phyloP scores from a whole-genome alignment of 371 early-diverging fungal species.

The Umbelopsis sp. region DNA sequence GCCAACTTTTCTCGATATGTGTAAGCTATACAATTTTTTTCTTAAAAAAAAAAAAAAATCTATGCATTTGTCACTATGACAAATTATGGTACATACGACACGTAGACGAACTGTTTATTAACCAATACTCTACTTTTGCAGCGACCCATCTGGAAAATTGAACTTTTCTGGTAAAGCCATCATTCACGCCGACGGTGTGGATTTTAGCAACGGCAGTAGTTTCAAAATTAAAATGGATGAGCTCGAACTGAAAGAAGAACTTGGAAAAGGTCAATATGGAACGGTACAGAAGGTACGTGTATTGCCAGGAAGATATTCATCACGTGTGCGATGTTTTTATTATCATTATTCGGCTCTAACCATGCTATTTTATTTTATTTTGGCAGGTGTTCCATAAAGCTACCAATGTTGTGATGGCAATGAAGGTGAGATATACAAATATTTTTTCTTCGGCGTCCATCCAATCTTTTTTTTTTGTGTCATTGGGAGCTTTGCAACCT shows the following conservation, averaged over 20 bases:
- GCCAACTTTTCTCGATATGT: slow-evolving; percentile 74
- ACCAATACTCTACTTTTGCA: slow-evolving; percentile 26
- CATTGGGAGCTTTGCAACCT: no score
- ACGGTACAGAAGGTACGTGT: slow-evolving; percentile 78
- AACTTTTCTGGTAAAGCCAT: slow-evolving; percentile 93
- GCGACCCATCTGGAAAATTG: slow-evolving; percentile 87
- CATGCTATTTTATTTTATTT: background rate
- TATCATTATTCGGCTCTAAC: background rate
- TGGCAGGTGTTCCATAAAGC: slow-evolving; percentile 74
- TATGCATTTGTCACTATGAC: no score
- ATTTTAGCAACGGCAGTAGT: slow-evolving; percentile 86
- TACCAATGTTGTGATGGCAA: slow-evolving; percentile 92
- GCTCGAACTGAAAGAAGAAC: slow-evolving; percentile 73
- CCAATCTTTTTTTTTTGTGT: background rate
- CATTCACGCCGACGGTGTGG: slow-evolving; percentile 87
- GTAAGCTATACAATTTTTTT: slow-evolving; percentile 39
- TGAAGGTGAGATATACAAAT: slow-evolving; percentile 59
- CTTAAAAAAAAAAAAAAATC: background rate
- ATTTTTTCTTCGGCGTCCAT: background rate
- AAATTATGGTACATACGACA: no score
- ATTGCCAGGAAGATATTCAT: background rate
- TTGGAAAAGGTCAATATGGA: slow-evolving; percentile 93
- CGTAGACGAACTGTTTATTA: no score
- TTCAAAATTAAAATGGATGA: slow-evolving; percentile 92
- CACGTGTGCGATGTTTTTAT: background rate